phyloP scores from a whole-genome alignment of 164 flowering plant genomes.

The Magnolia kwangsiensis region DNA sequence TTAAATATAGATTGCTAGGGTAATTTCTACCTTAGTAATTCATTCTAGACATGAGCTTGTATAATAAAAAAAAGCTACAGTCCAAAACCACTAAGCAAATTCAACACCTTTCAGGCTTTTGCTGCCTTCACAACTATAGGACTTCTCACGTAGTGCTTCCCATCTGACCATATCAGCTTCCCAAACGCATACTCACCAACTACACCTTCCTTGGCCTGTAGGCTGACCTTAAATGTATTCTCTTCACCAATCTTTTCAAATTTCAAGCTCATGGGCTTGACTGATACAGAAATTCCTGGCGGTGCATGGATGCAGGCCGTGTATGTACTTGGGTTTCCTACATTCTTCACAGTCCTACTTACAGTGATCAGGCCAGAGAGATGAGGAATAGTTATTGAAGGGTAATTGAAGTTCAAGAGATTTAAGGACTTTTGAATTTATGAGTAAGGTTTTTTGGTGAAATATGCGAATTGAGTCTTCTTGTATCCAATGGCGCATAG shows the following conservation, averaged over 20 bases:
- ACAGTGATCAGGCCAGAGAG: slow-evolving; percentile 25
- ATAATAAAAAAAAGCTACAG: not conserved
- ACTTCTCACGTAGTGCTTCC: slow-evolving; percentile 60
- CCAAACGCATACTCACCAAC: slow-evolving; percentile 52
- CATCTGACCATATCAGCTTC: slow-evolving; percentile 59
- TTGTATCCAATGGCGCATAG: slow-evolving; percentile 38
- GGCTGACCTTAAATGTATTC: slow-evolving; percentile 38
- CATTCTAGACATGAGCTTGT: not conserved
- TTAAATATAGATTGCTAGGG: too few species aligned
- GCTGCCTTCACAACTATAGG: slow-evolving; percentile 40
- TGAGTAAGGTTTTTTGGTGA: not conserved
- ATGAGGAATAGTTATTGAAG: slow-evolving; percentile 51
- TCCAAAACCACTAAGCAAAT: not conserved
- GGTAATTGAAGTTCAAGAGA: slow-evolving; percentile 32
- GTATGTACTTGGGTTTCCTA: slow-evolving; percentile 47
- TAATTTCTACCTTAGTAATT: not conserved
- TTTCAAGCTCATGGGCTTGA: slow-evolving; percentile 27
- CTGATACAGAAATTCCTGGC: slow-evolving; percentile 24
- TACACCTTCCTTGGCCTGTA: slow-evolving; percentile 10
- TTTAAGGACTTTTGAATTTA: not conserved
- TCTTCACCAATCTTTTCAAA: slow-evolving; percentile 35
- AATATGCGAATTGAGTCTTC: not conserved
- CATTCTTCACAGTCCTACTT: slow-evolving; percentile 48
- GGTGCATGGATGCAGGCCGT: slow-evolving; percentile 26
- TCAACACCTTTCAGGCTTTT: not conserved